phyloP scores from a whole-genome alignment of 208 protist genomes.

The Vickermania spadyakhi region DNA sequence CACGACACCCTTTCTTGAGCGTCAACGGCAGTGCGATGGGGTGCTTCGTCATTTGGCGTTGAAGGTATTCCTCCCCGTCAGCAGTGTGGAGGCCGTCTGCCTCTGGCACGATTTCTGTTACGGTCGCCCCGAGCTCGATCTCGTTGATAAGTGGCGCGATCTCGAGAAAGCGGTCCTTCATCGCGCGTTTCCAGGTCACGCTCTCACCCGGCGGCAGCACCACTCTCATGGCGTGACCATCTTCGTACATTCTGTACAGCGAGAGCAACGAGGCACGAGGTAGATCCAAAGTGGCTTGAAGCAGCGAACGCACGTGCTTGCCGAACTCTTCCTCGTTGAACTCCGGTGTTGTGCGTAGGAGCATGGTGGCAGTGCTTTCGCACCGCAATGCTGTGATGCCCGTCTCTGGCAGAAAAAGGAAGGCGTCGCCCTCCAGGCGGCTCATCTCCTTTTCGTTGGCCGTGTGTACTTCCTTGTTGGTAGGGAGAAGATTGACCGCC shows the following conservation, averaged over 20 bases:
- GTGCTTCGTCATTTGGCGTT: constrained; percentile 68
- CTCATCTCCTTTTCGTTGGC: constrained; percentile 68
- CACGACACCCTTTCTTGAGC: constrained; percentile 80
- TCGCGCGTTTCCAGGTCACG: constrained; percentile 69
- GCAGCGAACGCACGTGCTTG: constrained; percentile 56
- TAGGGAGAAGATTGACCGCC: constrained; percentile 77
- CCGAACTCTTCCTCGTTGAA: constrained; percentile 67
- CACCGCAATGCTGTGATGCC: constrained; percentile 75
- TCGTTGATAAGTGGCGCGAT: constrained; percentile 69
- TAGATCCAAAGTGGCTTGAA: constrained; percentile 72
- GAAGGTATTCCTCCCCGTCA: constrained; percentile 68
- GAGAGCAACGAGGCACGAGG: constrained; percentile 65
- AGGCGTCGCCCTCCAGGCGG: constrained; percentile 53
- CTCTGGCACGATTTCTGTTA: constrained; percentile 72
- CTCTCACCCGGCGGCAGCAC: constrained; percentile 71
- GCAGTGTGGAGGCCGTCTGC: constrained; percentile 77
- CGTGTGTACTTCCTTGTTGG: constrained; percentile 78
- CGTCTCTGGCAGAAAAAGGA: constrained; percentile 61
- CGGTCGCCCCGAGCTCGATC: constrained; percentile 56
- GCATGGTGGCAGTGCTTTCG: constrained; percentile 67
- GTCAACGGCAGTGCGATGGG: constrained; percentile 77
- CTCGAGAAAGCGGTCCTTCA: constrained; percentile 73
- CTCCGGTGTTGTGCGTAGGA: constrained; percentile 60
- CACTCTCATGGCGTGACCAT: constrained; percentile 82
- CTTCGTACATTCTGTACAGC: constrained; percentile 76